Conservation (phyloP, 2,329 filamentous ascomycete species). For the Hypomyces rosellus region DNA sequence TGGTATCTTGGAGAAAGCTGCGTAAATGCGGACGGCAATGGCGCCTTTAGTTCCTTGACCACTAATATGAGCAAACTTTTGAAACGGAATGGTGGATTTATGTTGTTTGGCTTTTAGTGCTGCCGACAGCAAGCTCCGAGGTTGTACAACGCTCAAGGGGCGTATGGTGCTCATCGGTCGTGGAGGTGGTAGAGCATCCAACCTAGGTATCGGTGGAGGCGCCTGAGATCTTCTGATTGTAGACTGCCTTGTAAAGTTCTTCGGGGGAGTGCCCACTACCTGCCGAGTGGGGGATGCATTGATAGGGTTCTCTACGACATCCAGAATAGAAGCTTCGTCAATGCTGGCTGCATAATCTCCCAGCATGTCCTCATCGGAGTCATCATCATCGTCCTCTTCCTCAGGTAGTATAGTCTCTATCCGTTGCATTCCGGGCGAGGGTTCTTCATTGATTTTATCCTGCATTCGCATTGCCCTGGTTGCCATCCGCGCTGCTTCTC, state of each 20-base stretch:
- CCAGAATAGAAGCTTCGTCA: slow-evolving; percentile 66
- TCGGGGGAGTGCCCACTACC: slow-evolving; percentile 58
- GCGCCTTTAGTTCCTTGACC: slow-evolving; percentile 74
- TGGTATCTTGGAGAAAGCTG: slow-evolving; percentile 60
- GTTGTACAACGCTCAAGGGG: slow-evolving; percentile 61
- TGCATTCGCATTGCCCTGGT: slow-evolving; percentile 34
- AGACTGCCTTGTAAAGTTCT: slow-evolving; percentile 54
- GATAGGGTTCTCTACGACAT: slow-evolving; percentile 54
- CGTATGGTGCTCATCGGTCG: slow-evolving; percentile 59
- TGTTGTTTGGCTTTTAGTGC: slow-evolving; percentile 66
- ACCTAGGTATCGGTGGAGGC: slow-evolving; percentile 47
- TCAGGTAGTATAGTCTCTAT: slow-evolving; percentile 48
- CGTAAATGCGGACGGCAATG: slow-evolving; percentile 70
- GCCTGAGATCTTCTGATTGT: slow-evolving; percentile 58
- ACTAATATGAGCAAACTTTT: slow-evolving; percentile 68
- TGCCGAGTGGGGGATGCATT: slow-evolving; percentile 49
- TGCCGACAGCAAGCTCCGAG: slow-evolving; percentile 64
- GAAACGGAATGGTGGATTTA: slow-evolving; percentile 64
- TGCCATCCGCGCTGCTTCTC: slow-evolving; percentile 53
- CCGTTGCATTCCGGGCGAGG: slow-evolving; percentile 34
- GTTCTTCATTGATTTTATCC: slow-evolving; percentile 34
- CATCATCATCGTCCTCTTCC: slow-evolving; percentile 52
- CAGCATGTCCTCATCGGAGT: slow-evolving; percentile 57
- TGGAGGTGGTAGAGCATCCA: slow-evolving; percentile 65
- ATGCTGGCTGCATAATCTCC: slow-evolving; percentile 61